Evolutionary conservation across 345 rosid genomes (phyloP), one percentile per base, ranked within the genome.

Genomic region (Populus ilicifolia): DNA sequence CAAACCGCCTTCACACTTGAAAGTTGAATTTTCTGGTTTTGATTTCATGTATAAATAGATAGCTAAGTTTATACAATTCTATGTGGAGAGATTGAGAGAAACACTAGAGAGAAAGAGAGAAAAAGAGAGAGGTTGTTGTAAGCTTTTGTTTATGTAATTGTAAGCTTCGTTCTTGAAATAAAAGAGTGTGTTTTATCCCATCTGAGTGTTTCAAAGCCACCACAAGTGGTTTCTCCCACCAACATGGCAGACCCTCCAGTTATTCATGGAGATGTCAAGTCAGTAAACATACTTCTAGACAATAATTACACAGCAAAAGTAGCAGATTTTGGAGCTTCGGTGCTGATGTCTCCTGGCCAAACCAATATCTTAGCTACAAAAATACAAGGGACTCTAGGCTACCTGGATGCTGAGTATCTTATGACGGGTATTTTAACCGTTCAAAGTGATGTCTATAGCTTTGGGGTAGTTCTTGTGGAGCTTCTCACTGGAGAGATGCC

Each of bases 221-320:
- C n/a, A n/a, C n/a, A n/a, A n/a, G n/a, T n/a, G n/a, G n/a, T n/a
- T n/a, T n/a, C n/a, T n/a, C n/a, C n/a, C n/a, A n/a, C n/a, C n/a
- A n/a, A n/a, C n/a, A n/a, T n/a, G n/a, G 86, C 85, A 38, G 29
- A 71, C 71, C 86, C 88, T 20, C 80, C 88, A 1, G 75, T 83
- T 35, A 85, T 85, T 27, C 88, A 85, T 8, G 82, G 86, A 38
- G 85, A 82, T 67, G 41, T 85, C 41, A 85, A 82, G 79, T 73
- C 82, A 8, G 25, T 38, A 20, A 80, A 85, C 84, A 82, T 85
- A 23, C 87, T 82, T 6, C 38, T 84, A 38, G 87, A 85, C 18
- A 79, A 77, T 0, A 72, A 78, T 4, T 78, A 41, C n/a, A 70
- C 74, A n/a, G 84, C 82, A 9, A 85, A 85, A 36, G 80, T 85